Conservation (phyloP, 2,329 filamentous ascomycete genomes). For the Penicillium sp. region DNA sequence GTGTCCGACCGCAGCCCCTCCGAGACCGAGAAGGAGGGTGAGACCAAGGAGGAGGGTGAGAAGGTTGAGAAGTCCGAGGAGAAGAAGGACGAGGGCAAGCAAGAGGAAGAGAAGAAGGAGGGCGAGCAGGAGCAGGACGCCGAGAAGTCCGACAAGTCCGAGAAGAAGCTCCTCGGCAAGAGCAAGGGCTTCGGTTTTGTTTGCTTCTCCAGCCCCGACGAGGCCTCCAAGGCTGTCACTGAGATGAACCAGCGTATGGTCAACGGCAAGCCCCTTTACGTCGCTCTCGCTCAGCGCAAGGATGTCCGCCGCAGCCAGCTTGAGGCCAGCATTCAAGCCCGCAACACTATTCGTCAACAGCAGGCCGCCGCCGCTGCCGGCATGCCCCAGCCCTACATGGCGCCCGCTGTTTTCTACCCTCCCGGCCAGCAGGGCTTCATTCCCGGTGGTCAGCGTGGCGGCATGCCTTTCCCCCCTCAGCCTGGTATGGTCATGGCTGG, state of each 20-base stretch:
- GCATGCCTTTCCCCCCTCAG: slow-evolving; percentile 56
- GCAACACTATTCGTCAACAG: slow-evolving; percentile 97
- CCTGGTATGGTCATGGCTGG: slow-evolving; percentile 55
- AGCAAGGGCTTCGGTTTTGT: slow-evolving; percentile 99
- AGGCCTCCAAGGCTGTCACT: slow-evolving; percentile 96
- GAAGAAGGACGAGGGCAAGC: slow-evolving; percentile 38
- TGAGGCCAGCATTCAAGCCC: slow-evolving; percentile 97
- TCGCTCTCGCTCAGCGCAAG: slow-evolving; percentile 97
- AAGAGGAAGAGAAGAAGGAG: slow-evolving; percentile 38
- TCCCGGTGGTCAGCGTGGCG: slow-evolving; percentile 52
- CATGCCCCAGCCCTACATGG: slow-evolving; percentile 77
- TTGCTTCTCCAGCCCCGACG: slow-evolving; percentile 99
- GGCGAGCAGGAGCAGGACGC: slow-evolving; percentile 46
- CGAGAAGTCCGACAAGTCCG: slow-evolving; percentile 51
- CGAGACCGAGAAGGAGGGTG: slow-evolving; percentile 48
- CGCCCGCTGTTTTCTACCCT: slow-evolving; percentile 85
- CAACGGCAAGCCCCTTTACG: slow-evolving; percentile 92
- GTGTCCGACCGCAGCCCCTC: slow-evolving; percentile 41
- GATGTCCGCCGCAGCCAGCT: slow-evolving; percentile 99
- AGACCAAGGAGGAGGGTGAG: slow-evolving; percentile 48
- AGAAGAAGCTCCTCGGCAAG: slow-evolving; percentile 74
- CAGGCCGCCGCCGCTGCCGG: slow-evolving; percentile 87
- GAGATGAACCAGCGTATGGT: slow-evolving; percentile 99
- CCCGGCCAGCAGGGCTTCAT: slow-evolving; percentile 60
- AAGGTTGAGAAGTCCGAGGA: slow-evolving; percentile 44